phyloP scores from a whole-genome alignment of 2,329 filamentous ascomycete species.

The Xylariaceae sp. region DNA sequence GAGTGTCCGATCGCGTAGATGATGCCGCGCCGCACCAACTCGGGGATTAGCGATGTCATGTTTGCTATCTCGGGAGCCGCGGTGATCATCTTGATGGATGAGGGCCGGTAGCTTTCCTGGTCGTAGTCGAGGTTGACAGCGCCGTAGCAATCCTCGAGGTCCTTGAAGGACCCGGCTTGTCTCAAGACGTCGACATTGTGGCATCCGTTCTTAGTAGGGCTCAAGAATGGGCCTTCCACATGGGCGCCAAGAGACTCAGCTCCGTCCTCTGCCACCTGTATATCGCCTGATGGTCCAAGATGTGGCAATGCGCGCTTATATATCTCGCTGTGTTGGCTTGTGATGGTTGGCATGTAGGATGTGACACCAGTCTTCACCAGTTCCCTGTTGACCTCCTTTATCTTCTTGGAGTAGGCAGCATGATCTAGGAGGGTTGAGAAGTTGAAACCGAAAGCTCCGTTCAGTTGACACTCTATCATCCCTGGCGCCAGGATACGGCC shows the following conservation, averaged over 20 bases:
- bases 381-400: constrained; percentile 65
- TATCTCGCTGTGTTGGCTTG: constrained; percentile 73
- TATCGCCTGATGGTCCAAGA: constrained; percentile 65
- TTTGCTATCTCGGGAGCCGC: constrained; percentile 76
- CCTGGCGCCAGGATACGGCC: constrained; percentile 82
- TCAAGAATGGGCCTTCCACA: constrained; percentile 86
- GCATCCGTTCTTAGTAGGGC: constrained; percentile 77
- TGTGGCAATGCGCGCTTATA: constrained; percentile 78
- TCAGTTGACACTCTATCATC: constrained; percentile 87
- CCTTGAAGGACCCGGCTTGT: constrained; percentile 57
- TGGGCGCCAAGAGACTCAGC: constrained; percentile 87
- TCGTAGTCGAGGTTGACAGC: constrained; percentile 58
- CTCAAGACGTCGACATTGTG: constrained; percentile 73
- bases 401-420: constrained; percentile 66
- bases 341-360: constrained; percentile 80
- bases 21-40: constrained; percentile 62
- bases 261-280: constrained; percentile 61
- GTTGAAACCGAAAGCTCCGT: constrained; percentile 90
- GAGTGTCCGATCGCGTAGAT: constrained; percentile 81
- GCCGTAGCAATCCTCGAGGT: constrained; percentile 71
- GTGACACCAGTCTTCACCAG: constrained; percentile 80
- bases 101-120: constrained; percentile 31
- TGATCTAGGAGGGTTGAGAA: constrained; percentile 73
- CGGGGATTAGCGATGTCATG: constrained; percentile 65
- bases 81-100: constrained; percentile 73